Evolutionary conservation across 2,329 filamentous ascomycete species (phyloP), one percentile per base, ranked within the genome.

Genomic region (Macrophomina phaseolina): DNA sequence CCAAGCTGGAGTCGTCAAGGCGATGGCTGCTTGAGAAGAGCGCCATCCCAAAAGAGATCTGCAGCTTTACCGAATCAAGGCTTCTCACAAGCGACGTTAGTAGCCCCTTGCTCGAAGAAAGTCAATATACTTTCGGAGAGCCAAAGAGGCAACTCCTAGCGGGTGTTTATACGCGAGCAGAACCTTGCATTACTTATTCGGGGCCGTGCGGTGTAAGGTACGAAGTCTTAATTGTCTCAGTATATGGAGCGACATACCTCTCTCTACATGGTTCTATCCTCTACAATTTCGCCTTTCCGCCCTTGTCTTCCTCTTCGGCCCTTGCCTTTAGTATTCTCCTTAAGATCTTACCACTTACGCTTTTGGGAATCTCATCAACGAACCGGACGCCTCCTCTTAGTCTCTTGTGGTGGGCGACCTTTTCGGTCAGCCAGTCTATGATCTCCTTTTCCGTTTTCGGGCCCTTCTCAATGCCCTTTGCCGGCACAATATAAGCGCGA

Each of bases 311-410:
- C 64, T 80, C 78, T 62, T 76, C 70, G 16, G 79, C 79, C 72
- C 77, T 77, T 4, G 73, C 73, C 75, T 82, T 83, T 69, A 84
- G 69, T 53, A 83, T 70, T 46, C 81, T 71, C 67, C 82, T 73
- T 68, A 84, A 65, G 46, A 84, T 84, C 77, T 84, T 84, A 1
- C 82, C 82, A 62, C 76, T 79, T 1, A 79, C 75, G 38, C 78
- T 81, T 76, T 84, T 84, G 0, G 82, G 82, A 8, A 84, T 81
- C 71, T 82, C 81, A 38, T 83, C 81, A 2, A 81, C 75, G 55
- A 82, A 83, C 30, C 75, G 74, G 7, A 83, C 76, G 16, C 82
- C 82, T 8, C 81, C 82, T 45, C 82, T 73, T 38, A 84, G 70
- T 63, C 78, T 77, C 77, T 84, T 84, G 65, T 84, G 81, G 60